phyloP scores from a whole-genome alignment of 768 basidiomycete species.

The Phylloporus arenicola region DNA sequence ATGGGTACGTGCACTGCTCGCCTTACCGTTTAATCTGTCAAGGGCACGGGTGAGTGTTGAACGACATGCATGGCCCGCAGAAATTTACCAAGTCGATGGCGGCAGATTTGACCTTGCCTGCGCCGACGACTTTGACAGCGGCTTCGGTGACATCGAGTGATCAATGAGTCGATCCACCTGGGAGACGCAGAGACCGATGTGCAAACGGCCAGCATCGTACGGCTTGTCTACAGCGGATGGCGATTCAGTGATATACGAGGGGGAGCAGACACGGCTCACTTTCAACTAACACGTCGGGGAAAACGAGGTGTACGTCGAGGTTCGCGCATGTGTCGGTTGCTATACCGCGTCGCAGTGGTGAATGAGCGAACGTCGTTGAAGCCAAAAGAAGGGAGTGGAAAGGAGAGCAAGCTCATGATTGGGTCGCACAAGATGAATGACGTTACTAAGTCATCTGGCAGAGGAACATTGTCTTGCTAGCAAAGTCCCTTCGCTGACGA shows the following conservation, averaged over 20 bases:
- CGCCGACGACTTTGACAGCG: constrained; percentile 15
- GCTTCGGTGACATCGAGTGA: constrained; percentile 16
- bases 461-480: not conserved
- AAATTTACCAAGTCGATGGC: constrained; percentile 23
- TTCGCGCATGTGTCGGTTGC: constrained; percentile 14
- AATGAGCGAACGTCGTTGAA: not conserved
- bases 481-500: not conserved
- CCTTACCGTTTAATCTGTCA: constrained; percentile 22
- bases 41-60: not conserved
- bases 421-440: not conserved
- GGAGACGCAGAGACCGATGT: constrained; percentile 28
- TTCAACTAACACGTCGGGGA: constrained; percentile 10
- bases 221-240: not conserved
- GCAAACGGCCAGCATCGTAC: constrained; percentile 21
- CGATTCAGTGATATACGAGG: not conserved
- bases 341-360: not conserved
- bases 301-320: constrained; percentile 12
- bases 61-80: not conserved
- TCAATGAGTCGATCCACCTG: constrained; percentile 10
- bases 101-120: constrained; percentile 16
- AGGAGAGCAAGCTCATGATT: constrained; percentile 15
- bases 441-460: not conserved
- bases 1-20: constrained; percentile 26
- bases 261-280: constrained; percentile 1
- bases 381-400: constrained; percentile 14